Conservation (phyloP, 768 basidiomycete genomes). For the Goffeauzyma gilvescens region DNA sequence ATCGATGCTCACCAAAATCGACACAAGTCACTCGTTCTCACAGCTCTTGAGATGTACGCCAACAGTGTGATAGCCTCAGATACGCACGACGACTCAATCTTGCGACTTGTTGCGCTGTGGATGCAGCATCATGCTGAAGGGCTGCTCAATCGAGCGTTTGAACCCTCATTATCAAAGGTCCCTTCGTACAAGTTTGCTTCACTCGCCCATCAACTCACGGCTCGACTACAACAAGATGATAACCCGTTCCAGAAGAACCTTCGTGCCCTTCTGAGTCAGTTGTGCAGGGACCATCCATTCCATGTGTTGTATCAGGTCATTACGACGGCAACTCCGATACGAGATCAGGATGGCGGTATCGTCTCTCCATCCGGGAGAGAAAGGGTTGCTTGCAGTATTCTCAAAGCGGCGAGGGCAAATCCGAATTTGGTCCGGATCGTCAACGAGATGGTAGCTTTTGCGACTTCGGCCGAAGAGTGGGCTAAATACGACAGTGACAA, state of each 20-base stretch:
- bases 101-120: conserved; percentile 79
- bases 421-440: conserved; percentile 6
- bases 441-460: conserved; percentile 19
- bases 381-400: conserved; percentile 38
- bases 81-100: conserved; percentile 55
- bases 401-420: neutral
- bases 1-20: no score
- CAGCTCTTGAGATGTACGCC: conserved; percentile 73
- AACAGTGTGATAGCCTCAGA: conserved; percentile 52
- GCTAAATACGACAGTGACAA: conserved; percentile 2
- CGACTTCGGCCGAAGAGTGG: conserved; percentile 19
- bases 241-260: conserved; percentile 42
- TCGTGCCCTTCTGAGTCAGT: conserved; percentile 43
- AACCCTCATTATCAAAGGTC: conserved; percentile 40
- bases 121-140: conserved; percentile 56
- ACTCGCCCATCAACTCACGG: conserved; percentile 79
- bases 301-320: conserved; percentile 81
- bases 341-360: conserved; percentile 7
- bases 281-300: conserved; percentile 82
- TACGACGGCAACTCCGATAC: conserved; percentile 37
- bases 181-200: conserved; percentile 80
- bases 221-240: conserved; percentile 40
- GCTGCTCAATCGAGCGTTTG: conserved; percentile 36
- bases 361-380: conserved; percentile 17
- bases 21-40: no score